These are phyloP conservation scores for Tuber borchii DNA, from an alignment of 495 filamentous ascomycete genomes.

Conservation along the genomic window DNA sequence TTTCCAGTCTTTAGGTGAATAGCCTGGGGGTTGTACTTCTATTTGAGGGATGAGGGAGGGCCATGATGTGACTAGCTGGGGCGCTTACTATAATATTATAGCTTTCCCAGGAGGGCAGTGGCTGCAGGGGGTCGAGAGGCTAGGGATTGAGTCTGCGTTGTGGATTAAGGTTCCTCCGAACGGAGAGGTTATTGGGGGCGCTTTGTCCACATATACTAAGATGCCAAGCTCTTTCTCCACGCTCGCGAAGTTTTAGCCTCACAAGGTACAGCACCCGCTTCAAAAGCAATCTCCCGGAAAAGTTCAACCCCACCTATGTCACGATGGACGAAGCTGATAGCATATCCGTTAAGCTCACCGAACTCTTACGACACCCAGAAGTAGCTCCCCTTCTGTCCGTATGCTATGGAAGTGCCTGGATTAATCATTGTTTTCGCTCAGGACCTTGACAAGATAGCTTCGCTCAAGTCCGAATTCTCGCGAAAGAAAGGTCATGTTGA, in stretches of 20 bases:
- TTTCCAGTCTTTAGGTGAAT: neutral
- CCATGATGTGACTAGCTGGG: too few species aligned
- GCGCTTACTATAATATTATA: too few species aligned
- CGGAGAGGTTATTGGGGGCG: too few species aligned
- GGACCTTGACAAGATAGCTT: conserved; percentile 90
- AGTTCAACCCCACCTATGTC: conserved; percentile 4
- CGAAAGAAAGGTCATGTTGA: conserved; percentile 92
- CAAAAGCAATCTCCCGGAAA: neutral
- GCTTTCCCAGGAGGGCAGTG: too few species aligned
- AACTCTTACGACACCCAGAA: conserved; percentile 64
- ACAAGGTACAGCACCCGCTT: neutral
- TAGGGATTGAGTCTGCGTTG: too few species aligned
- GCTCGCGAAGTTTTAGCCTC: neutral
- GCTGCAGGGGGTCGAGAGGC: too few species aligned
- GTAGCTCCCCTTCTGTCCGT: conserved; percentile 10
- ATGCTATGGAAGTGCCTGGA: neutral
- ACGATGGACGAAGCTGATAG: conserved; percentile 49
- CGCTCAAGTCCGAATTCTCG: conserved; percentile 82
- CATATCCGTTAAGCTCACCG: conserved; percentile 59
- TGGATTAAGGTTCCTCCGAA: too few species aligned
- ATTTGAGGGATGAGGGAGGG: too few species aligned
- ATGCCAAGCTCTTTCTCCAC: neutral
- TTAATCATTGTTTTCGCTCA: conserved; percentile 40
- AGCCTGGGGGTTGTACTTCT: too few species aligned
- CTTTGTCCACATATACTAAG: neutral